These are phyloP conservation scores for Trichosporon coremiiforme DNA, from an alignment of 1,284 basidiomycete species.

Conservation along the genomic window DNA sequence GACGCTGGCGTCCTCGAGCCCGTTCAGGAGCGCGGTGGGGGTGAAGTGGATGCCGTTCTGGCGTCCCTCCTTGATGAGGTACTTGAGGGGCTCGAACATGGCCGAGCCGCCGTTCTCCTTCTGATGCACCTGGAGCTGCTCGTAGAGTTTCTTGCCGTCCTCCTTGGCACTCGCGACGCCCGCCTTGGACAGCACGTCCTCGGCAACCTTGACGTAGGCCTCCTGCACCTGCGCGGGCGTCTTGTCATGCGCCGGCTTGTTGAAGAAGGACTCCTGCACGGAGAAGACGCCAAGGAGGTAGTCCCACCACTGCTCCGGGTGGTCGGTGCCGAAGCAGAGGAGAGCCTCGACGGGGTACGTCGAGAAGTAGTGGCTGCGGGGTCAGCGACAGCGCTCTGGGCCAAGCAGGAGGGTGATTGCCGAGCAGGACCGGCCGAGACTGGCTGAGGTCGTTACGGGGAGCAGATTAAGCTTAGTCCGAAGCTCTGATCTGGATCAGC, in stretches of 20 bases:
- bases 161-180: slow-evolving; percentile 42
- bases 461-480: too few relatives aligned
- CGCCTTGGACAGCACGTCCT: slow-evolving; percentile 48
- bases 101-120: slow-evolving; percentile 59
- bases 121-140: slow-evolving; percentile 41
- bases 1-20: slow-evolving; percentile 74
- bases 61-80: slow-evolving; percentile 63
- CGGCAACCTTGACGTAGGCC: slow-evolving; percentile 55
- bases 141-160: slow-evolving; percentile 43
- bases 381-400: slow-evolving; percentile 14
- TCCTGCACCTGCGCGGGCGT: slow-evolving; percentile 53
- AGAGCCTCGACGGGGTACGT: slow-evolving; percentile 78
- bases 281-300: slow-evolving; percentile 76
- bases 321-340: slow-evolving; percentile 70
- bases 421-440: too few relatives aligned
- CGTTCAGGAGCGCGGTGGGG: slow-evolving; percentile 83
- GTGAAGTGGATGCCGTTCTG: slow-evolving; percentile 93
- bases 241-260: slow-evolving; percentile 70
- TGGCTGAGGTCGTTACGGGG: too few relatives aligned
- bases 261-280: slow-evolving; percentile 67
- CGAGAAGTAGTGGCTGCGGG: slow-evolving; percentile 68
- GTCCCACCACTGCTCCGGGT: slow-evolving; percentile 75
- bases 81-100: slow-evolving; percentile 42
- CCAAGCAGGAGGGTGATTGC: too few relatives aligned
- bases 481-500: too few relatives aligned